Evolutionary conservation across 163 green algal genomes (phyloP).

Genomic region (Scenedesmus sp.): DNA sequence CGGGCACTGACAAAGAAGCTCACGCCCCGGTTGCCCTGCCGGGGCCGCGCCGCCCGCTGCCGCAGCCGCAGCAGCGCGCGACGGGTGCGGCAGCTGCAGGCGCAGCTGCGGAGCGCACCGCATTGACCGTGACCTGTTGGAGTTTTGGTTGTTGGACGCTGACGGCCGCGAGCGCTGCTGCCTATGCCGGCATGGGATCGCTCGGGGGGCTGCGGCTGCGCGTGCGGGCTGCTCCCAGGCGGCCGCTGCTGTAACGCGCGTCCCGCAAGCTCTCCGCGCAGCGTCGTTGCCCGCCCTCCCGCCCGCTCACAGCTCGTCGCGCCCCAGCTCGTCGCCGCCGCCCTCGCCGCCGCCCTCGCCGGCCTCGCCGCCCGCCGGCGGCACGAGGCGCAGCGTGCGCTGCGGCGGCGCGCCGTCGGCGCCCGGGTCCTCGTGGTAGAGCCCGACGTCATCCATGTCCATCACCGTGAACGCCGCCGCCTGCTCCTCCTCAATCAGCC

Average conservation of each 20-base stretch:
- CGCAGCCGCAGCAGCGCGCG: constrained; percentile 7
- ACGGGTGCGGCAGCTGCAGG: too few relatives aligned
- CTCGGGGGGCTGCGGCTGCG: constrained; percentile 6
- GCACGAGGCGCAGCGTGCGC: too few relatives aligned
- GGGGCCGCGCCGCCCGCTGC: constrained; percentile 7
- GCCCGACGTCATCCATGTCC: constrained; percentile 29
- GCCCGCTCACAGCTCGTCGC: too few relatives aligned
- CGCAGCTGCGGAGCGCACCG: too few relatives aligned
- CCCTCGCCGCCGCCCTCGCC: constrained; percentile 4
- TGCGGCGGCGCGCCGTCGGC: too few relatives aligned
- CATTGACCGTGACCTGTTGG: too few relatives aligned
- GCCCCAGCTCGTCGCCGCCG: neutral
- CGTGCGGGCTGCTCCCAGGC: neutral
- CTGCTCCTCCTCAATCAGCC: constrained; percentile 37
- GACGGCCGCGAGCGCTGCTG: too few relatives aligned
- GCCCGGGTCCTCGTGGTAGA: constrained; percentile 32
- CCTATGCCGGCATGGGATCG: too few relatives aligned
- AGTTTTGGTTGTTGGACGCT: too few relatives aligned
- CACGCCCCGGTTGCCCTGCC: too few relatives aligned
- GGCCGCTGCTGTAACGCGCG: neutral
- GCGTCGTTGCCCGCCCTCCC: too few relatives aligned
- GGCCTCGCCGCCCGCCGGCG: neutral
- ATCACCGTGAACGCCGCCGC: constrained; percentile 10
- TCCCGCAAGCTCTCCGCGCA: too few relatives aligned
- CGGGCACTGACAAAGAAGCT: constrained; percentile 40